Base-by-base conservation (phyloP, 2,329 filamentous ascomycete genomes). In the Paracoccidioides brasiliensis region DNA sequence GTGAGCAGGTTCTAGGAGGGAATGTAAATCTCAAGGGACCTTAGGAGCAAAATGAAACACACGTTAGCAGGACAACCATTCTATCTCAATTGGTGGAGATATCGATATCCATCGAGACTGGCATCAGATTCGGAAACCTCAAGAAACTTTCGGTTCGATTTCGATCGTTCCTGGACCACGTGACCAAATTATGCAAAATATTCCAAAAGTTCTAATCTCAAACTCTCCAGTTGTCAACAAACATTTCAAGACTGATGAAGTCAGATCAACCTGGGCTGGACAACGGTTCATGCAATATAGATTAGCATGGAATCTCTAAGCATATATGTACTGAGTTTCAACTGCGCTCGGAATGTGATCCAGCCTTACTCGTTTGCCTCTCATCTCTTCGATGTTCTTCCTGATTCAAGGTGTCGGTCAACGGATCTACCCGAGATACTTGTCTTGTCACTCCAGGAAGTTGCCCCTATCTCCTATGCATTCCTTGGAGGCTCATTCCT, bases 401-500 rank as follows among this genome's bases (percentile, higher is more conserved):
- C 69, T 28, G 57, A 62, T 52, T 62, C 67, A 51, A 67, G 49
- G 60, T 79, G 78, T 6, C 77, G 81, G 5, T 60, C 59, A 58
- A 57, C 68, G 14, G 67, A 85, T 68, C 76, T 89, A 4, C 90
- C 77, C 3, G 82, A 85, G 60, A 69, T 88, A 42, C 72, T 88
- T 58, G 80, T 84, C 56, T 72, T 88, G 57, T 81, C 78, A 14
- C 79, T 98, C 15, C 90, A 98, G 71, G 93, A 98, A 72, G 78
- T 96, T 58, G 86, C 90, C 8, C 93, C 93, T 0, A 79, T 97
- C 52, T 80, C 85, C 53, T 82, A 89, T 65, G 82, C 87, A 30
- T 95, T 97, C 68, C 84, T 96, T 48, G 91, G 91, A 35, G 86
- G 87, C 41, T 85, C 86, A 22, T 86, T 87, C 61, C 73, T 97